Evolutionary conservation across 345 rosid species (phyloP), one percentile per base, ranked within the genome.

Genomic region (Eucalyptus curtisii): DNA sequence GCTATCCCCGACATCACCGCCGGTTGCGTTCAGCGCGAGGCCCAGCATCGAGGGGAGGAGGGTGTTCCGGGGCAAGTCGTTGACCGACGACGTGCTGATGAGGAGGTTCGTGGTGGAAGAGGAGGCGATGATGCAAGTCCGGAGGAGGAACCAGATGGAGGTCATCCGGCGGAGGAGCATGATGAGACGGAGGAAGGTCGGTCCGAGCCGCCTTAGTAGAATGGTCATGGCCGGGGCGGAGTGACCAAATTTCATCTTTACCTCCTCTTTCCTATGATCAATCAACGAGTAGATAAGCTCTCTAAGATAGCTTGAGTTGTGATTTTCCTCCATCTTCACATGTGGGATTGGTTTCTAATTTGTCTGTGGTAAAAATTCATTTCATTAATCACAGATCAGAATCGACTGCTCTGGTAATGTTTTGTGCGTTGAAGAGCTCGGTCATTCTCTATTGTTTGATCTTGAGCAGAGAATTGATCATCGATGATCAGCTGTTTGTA

Each of bases 71-170:
- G 99, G 99, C 57, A 95, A 98, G 64, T 98, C 99, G 1, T 93
- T 98, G 95, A 96, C 91, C 2, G 98, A 98, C 24, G 98, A 98
- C 59, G 96, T 92, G 86, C 89, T 96, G 93, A 98, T 96, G 99
- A 96, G 97, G 90, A 95, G 99, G 89, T 98, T 98, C 87, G 98
- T 98, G 59, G 93, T 91, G 91, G 99, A 97, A 85, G 99, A 98
- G 87, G 99, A 96, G 87, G 99, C 99, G 40, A 95, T 96, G 97
- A 91, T 95, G 97, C 97, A 96, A 92, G 91, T 91, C 86, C 94
- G 95, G 89, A 93, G 96, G 88, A 96, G 96, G 92, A 94, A 97
- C 92, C 92, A 95, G 87, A 95, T 97, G 96, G 99, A 97, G 91
- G 93, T 95, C 19, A 95, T 97, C 68, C 93, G 96, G 94, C 95